Base-by-base conservation (phyloP, 2,329 filamentous ascomycete species). In the Seiridium cupressi region DNA sequence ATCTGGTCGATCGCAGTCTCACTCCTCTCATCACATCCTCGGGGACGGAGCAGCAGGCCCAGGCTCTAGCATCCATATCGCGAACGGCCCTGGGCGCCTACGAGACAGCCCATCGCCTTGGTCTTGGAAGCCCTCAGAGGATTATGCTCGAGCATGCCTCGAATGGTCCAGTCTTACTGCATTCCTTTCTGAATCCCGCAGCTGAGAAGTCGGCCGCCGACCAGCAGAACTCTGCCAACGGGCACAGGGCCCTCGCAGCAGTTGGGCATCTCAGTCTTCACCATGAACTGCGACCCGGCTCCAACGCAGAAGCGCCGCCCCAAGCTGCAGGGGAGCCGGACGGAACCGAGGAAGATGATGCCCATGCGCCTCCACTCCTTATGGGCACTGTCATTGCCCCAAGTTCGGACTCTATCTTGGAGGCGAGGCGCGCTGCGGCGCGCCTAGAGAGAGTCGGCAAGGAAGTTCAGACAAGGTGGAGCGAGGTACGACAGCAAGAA, bases 21-120 rank as follows among this genome's bases (percentile, higher is more conserved):
- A 84, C 82, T 4, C 83, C 85, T 38, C 79, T 88, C 64, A 79
- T 88, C 68, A 82, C 81, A 26, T 84, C 82, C 35, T 79, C 81
- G 60, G 74, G 73, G 57, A 76, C 76, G 31, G 72, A 73, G 57
- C 70, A 73, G 5, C 78, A 79, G 58, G 76, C 80, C 60, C 75
- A 80, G 56, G 77, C 82, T n/a, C 79, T 88, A 56, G 78, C 81
- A 5, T 70, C 76, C 4, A 79, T 88, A 47, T 78, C 84, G 38
- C 77, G 78, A 51, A 78, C 80, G 55, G 82, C 84, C 13, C 77
- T 87, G 32, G 77, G 76, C 61, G 80, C 81, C 10, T 81, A 83
- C 67, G 80, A 83, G 51, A 76, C 83, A 54, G 81, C 82, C 4
- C 73, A 75, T 40, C 81, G 84, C 55, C 76, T 87, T 5, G 79